A percentile compares a stretch with the other conserved stretches of the same genome.
Evolutionary conservation across 2,329 filamentous ascomycete species (phyloP).

Genomic region (Zymoseptoria tritici): DNA sequence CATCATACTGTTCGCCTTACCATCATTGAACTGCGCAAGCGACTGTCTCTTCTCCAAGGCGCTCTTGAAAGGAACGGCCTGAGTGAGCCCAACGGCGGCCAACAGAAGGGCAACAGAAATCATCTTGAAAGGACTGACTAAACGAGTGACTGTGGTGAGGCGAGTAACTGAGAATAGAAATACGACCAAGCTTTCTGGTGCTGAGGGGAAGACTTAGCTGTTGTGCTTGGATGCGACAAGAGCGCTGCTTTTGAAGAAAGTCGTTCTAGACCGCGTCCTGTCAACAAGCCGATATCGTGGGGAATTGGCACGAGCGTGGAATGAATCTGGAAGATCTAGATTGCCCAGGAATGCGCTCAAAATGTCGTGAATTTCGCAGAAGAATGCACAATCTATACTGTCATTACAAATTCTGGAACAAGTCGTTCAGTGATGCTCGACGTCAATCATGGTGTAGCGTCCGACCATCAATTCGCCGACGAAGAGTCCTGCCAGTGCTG

Average conservation of each 20-base stretch:
- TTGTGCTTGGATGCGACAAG: neutral
- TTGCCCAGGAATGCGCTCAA: neutral
- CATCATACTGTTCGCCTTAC: neutral
- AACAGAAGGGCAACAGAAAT: neutral
- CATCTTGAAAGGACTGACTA: neutral
- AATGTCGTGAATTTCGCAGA: neutral
- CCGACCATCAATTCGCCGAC: conserved; percentile 78
- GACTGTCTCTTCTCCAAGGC: conserved; percentile 3
- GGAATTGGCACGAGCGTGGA: neutral
- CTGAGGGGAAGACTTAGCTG: neutral
- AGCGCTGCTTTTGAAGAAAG: neutral
- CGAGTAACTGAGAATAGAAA: neutral
- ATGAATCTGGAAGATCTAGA: neutral
- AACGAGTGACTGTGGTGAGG: neutral
- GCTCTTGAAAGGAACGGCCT: neutral
- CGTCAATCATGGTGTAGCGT: conserved; percentile 51
- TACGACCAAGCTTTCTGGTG: neutral
- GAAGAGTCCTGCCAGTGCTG: conserved; percentile 71
- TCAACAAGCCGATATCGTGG: neutral
- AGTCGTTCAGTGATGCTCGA: conserved; percentile 28
- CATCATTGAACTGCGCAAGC: conserved; percentile 1
- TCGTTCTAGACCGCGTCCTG: neutral
- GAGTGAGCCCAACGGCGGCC: neutral
- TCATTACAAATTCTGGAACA: neutral
- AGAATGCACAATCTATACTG: neutral